Evolutionary conservation across 371 early-diverging fungal genomes (phyloP), one percentile per base, ranked within the genome.

Genomic region (Mortierella sp.): DNA sequence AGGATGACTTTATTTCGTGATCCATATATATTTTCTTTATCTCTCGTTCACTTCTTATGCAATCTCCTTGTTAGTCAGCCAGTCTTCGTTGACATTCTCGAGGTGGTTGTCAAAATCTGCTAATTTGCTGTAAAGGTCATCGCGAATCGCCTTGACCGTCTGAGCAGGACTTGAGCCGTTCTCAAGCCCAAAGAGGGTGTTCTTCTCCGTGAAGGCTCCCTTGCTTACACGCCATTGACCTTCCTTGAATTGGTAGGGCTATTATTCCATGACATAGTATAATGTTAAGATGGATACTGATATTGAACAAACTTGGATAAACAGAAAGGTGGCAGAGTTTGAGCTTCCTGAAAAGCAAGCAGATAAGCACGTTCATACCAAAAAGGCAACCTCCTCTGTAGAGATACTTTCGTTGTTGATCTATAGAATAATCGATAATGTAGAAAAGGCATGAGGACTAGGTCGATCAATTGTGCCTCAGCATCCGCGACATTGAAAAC

Each of bases 71-170:
- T 80, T 80, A 30, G 63, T 59, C 68, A 95, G 74, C 95, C 95
- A 95, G 75, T 94, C 91, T 51, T 85, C 76, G 43, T 86, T 75
- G 22, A 91, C 86, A 60, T 94, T 84, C 64, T 94, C 94, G 61
- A 95, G 69, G 73, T 94, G 94, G 71, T 90, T 91, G 61, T 93
- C 94, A 75, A 95, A 94, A 70, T 95, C 95, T 30, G 86, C 83
- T 9, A 95, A 20, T 6, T 84, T 77, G 45, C 84, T 84, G 72
- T 90, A 89, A 51, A 75, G 22, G 16, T 76, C 75, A 0, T 61
- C 69, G 16, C 54, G 72, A 35, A 80, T 62, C 0, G 81, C 75
- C 59, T 75, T 75, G 70, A 43, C 64, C n/a, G 45, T 61, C 66
- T 72, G 18, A 4, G 65, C 37, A 22, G 81, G 81, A 37, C 75